Percentiles rank a stretch among this genome's conserved stretches.
These are phyloP conservation scores for Telopea speciosissima DNA, from an alignment of 177 flowering plant species.

Conservation along the genomic window DNA sequence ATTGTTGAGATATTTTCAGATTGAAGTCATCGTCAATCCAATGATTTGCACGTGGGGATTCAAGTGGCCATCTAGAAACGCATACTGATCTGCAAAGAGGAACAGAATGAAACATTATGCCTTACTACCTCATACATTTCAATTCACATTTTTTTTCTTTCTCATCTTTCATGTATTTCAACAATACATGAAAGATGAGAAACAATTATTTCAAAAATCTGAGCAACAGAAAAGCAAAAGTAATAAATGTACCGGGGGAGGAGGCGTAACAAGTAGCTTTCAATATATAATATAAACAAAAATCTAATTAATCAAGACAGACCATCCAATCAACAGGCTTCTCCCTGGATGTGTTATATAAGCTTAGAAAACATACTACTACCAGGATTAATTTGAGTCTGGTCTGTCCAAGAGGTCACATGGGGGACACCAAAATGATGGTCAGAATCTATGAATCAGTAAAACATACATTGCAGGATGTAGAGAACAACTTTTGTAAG, in stretches of 20 bases:
- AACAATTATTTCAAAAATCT: neutral
- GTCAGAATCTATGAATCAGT: too few species aligned
- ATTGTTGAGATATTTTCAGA: constrained; percentile 22
- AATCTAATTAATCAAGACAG: neutral
- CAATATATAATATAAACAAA: neutral
- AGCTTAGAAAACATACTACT: neutral
- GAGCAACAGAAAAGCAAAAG: neutral
- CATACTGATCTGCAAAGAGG: constrained; percentile 35
- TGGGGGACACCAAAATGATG: neutral
- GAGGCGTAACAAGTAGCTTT: neutral
- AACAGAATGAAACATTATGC: neutral
- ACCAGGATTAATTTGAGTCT: neutral
- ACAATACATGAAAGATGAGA: too few species aligned
- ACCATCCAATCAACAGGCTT: neutral
- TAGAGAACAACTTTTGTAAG: neutral
- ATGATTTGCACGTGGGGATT: constrained; percentile 39
- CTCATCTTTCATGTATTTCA: neutral
- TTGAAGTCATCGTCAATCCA: constrained; percentile 32
- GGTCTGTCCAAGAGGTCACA: neutral
- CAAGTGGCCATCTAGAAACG: constrained; percentile 42
- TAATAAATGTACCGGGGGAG: too few species aligned
- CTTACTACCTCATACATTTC: neutral
- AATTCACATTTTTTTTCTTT: too few species aligned
- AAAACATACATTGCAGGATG: too few species aligned
- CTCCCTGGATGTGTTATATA: neutral